Base-by-base conservation (phyloP, 2,329 filamentous ascomycete species). In the Aplosporella prunicola region DNA sequence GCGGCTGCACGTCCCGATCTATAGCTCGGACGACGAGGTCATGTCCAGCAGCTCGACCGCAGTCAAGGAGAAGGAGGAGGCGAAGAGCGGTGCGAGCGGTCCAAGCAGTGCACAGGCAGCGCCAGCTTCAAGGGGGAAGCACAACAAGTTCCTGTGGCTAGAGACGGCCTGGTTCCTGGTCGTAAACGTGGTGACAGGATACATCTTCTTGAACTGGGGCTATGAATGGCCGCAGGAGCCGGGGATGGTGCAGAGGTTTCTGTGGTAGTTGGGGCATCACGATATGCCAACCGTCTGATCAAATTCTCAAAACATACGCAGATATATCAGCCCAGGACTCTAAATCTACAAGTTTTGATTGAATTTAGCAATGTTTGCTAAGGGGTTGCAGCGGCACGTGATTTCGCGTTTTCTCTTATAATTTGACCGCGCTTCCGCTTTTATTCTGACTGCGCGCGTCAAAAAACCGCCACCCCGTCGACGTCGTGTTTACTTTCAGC, bases 191-290 rank as follows among this genome's bases (percentile, higher is more conserved):
- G 68, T 55, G 0, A 85, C 83, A 3, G 78, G 80, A 45, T 82
- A 80, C 52, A 63, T 85, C 3, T 93, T 91, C 53, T 53, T 91
- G 36, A 67, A 67, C 39, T 68, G 69, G 49, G 77, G 76, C 0
- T 91, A 84, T 45, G 58, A 69, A 39, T 91, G 85, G 82, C 57
- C 57, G 24, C 63, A 74, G 20, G 74, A 78, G 49, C 71, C 71
- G 14, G 72, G 70, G 3, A 67, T 62, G 43, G 50, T 71, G 20
- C 84, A 91, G 64, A 70, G 84, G 36, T 93, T 93, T 55, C 83
- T 93, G 76, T 93, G 82, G 82, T 87, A 60, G 53, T 15, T 10
- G 22, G 27, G n/a, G n/a, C n/a, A n/a, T n/a, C n/a, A n/a, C n/a
- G n/a, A n/a, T n/a, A n/a, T n/a, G n/a, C n/a, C n/a, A n/a, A n/a